Evolutionary conservation across 805 yeast species (phyloP).

Genomic region (Wickerhamiella domercqiae): DNA sequence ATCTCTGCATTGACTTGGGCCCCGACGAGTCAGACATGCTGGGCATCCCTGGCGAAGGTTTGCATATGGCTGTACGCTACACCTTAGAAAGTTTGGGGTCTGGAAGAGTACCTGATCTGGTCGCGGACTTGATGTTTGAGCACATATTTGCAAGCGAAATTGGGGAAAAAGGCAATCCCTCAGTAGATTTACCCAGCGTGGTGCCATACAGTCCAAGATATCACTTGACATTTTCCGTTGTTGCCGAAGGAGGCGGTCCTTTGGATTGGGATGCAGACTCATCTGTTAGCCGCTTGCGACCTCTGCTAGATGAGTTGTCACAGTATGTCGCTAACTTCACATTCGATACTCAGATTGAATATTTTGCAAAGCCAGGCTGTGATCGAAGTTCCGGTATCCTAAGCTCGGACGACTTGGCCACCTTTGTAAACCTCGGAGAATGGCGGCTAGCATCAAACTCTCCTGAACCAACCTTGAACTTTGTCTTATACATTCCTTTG

Average conservation of each 20-base stretch:
- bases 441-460: constrained; percentile 53
- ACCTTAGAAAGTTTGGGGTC: constrained; percentile 31
- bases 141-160: constrained; percentile 30
- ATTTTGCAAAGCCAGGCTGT: constrained; percentile 35
- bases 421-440: constrained; percentile 70
- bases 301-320: constrained; percentile 38
- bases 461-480: constrained; percentile 53
- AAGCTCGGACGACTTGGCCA: constrained; percentile 42
- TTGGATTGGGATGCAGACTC: constrained; percentile 59
- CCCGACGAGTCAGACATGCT: constrained; percentile 30
- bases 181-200: constrained; percentile 8
- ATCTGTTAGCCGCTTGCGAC: constrained; percentile 31
- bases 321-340: constrained; percentile 53
- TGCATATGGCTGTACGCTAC: constrained; percentile 30
- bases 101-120: constrained; percentile 48
- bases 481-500: constrained; percentile 52
- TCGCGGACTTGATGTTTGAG: constrained; percentile 37
- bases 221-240: constrained; percentile 60
- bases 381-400: constrained; percentile 19
- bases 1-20: constrained; percentile 29
- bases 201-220: constrained; percentile 48
- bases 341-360: constrained; percentile 63
- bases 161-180: neutral
- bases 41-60: constrained; percentile 28
- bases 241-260: constrained; percentile 43